Percentiles rank a stretch among this genome's conserved stretches.
Evolutionary conservation across 164 flowering plant species (phyloP).

Genomic region (Brasenia schreberi): DNA sequence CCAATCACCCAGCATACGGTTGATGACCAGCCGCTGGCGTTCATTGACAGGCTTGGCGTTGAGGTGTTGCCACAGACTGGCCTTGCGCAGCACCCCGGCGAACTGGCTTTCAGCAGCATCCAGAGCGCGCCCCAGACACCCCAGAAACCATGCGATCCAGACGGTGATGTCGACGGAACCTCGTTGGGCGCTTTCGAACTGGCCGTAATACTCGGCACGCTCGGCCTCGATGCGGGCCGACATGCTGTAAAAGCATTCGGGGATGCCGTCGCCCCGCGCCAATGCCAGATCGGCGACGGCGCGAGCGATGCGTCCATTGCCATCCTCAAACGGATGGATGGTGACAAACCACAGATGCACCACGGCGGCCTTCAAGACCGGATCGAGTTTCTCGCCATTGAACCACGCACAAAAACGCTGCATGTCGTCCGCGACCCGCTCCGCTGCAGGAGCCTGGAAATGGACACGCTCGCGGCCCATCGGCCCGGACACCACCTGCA

Average conservation of each 20-base stretch:
- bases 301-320: background rate
- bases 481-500: conserved; percentile 2
- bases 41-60: background rate
- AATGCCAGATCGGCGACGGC: background rate
- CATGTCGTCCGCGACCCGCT: background rate
- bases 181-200: background rate
- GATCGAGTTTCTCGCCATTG: background rate
- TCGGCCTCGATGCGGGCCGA: background rate
- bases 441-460: background rate
- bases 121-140: background rate
- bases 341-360: conserved; percentile 1
- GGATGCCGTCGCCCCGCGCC: background rate
- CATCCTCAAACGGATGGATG: background rate
- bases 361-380: background rate
- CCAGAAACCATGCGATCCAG: background rate
- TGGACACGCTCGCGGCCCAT: background rate
- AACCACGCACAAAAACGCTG: background rate
- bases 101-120: background rate
- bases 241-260: background rate
- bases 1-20: background rate
- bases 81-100: background rate
- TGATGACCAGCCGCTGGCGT: background rate
- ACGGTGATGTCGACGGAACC: background rate
- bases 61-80: background rate
- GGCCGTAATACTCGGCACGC: background rate